Evolutionary conservation across 2,329 filamentous ascomycete species (phyloP).

Genomic region (Phialophora macrospora): DNA sequence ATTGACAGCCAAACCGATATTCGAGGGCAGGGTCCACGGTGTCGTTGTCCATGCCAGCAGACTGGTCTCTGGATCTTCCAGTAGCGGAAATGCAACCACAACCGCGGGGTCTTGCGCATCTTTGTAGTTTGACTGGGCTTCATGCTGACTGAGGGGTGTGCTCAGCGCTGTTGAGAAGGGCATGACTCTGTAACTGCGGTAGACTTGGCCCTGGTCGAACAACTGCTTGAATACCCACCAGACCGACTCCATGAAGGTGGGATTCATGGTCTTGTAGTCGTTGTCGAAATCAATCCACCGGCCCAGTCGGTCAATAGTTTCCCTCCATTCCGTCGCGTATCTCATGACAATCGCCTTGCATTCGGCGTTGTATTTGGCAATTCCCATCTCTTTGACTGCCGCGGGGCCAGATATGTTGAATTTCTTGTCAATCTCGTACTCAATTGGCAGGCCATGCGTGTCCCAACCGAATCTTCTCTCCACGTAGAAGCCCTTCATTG

Average conservation of each 20-base stretch:
- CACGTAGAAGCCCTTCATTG: constrained; percentile 87
- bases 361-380: constrained; percentile 83
- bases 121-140: constrained; percentile 88
- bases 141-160: constrained; percentile 84
- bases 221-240: constrained; percentile 95
- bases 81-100: constrained; percentile 78
- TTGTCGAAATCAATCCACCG: constrained; percentile 95
- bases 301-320: constrained; percentile 79
- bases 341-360: constrained; percentile 88
- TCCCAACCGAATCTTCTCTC: constrained; percentile 90
- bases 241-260: constrained; percentile 84
- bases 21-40: constrained; percentile 78
- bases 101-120: constrained; percentile 83
- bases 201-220: constrained; percentile 81
- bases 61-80: constrained; percentile 71
- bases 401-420: constrained; percentile 80
- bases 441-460: constrained; percentile 84
- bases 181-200: constrained; percentile 85
- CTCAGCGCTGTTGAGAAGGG: constrained; percentile 85
- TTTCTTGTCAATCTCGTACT: constrained; percentile 94
- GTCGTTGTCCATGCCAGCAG: constrained; percentile 85
- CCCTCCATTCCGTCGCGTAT: constrained; percentile 79
- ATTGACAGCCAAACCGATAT: constrained; percentile 73
- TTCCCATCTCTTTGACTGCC: constrained; percentile 80
- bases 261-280: constrained; percentile 93